Evolutionary conservation across 768 basidiomycete species (phyloP).

Genomic region (Tylopilus rubrobrunneus): DNA sequence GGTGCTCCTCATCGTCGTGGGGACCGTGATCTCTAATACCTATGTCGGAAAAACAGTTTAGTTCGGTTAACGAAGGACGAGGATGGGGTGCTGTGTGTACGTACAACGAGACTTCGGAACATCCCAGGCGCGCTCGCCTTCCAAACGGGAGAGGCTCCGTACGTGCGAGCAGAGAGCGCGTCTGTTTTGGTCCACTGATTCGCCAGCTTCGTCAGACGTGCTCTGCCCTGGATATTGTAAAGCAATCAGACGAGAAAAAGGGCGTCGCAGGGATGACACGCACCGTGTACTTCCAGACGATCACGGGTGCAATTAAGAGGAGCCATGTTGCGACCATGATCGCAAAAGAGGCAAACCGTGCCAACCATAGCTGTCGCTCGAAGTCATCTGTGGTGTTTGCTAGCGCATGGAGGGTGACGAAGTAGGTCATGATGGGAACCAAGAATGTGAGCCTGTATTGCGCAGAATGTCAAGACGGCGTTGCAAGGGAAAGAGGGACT

Average conservation of each 20-base stretch:
- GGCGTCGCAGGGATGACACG: slow-evolving; percentile 13
- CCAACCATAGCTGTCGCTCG: slow-evolving; percentile 29
- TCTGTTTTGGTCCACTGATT: slow-evolving; percentile 41
- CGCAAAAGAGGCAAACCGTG: slow-evolving; percentile 35
- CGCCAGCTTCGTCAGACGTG: slow-evolving; percentile 35
- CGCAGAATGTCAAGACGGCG: neutral
- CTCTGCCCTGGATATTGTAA: slow-evolving; percentile 36
- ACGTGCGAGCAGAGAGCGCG: slow-evolving; percentile 22
- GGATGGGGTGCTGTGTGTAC: slow-evolving; percentile 5
- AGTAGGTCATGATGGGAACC: slow-evolving; percentile 39
- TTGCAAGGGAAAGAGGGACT: slow-evolving; percentile 5
- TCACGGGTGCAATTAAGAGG: slow-evolving; percentile 39
- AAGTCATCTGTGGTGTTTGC: neutral
- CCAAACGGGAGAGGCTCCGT: slow-evolving; percentile 36
- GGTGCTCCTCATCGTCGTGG: slow-evolving; percentile 25
- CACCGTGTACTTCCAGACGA: slow-evolving; percentile 45
- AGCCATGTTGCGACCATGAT: slow-evolving; percentile 36
- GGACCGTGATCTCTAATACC: slow-evolving; percentile 39
- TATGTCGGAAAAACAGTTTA: slow-evolving; percentile 10
- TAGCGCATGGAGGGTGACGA: slow-evolving; percentile 25
- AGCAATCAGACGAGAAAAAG: neutral
- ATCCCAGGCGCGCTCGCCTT: slow-evolving; percentile 39
- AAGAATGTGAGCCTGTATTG: slow-evolving; percentile 35
- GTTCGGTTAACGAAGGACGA: neutral
- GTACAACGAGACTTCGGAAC: slow-evolving; percentile 36